Conservation (phyloP, 768 basidiomycete genomes). For the Boletus rubroflammeus region DNA sequence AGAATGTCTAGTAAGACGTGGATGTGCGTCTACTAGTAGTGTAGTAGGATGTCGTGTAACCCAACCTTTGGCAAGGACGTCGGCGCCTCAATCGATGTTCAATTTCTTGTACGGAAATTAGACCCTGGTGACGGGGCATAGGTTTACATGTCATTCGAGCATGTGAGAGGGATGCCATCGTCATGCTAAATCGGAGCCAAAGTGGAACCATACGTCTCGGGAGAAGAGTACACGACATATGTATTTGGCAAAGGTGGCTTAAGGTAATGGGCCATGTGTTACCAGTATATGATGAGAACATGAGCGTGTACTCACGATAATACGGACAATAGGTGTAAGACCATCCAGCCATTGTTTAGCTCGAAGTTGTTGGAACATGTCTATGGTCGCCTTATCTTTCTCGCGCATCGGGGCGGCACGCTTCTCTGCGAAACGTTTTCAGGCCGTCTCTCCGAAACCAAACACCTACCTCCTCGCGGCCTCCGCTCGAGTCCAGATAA, state of each 20-base stretch:
- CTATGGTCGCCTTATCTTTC: slow-evolving; percentile 50
- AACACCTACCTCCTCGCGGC: too few relatives aligned
- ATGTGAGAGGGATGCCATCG: too few relatives aligned
- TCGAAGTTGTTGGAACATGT: too few relatives aligned
- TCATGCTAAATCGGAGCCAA: not conserved
- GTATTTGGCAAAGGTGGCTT: not conserved
- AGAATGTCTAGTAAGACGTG: not conserved
- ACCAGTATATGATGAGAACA: not conserved
- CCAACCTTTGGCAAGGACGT: not conserved
- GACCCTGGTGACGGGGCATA: not conserved
- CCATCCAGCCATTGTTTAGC: too few relatives aligned
- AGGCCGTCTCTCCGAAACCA: slow-evolving; percentile 24
- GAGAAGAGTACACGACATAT: not conserved
- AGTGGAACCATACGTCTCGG: not conserved
- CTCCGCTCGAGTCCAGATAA: too few relatives aligned
- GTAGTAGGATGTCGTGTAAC: not conserved
- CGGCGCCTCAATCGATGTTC: not conserved
- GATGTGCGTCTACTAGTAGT: not conserved
- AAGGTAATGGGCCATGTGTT: not conserved
- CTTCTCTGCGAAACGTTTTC: slow-evolving; percentile 57
- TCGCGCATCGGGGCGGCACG: slow-evolving; percentile 23
- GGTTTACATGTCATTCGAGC: not conserved
- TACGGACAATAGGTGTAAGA: too few relatives aligned
- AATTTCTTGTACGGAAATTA: not conserved
- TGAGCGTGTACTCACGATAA: not conserved